Conservation (phyloP, 2,329 filamentous ascomycete species). For the Cladorrhinum sp. region DNA sequence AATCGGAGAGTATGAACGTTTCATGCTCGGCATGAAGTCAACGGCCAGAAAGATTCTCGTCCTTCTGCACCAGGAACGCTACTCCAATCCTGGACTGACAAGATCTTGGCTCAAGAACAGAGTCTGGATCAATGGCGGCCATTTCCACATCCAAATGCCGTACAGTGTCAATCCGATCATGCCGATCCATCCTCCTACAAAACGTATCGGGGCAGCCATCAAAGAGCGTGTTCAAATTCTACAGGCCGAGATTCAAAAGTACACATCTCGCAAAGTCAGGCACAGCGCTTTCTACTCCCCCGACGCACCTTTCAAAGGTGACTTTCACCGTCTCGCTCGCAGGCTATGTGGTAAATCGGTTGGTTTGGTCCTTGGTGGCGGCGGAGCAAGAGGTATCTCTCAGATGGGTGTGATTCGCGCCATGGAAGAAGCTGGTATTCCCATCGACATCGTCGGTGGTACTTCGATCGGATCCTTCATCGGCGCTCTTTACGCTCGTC, state of each 20-base stretch:
- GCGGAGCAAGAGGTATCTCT: conserved; percentile 85
- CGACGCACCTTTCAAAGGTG: conserved; percentile 90
- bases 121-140: conserved; percentile 96
- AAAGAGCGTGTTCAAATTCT: conserved; percentile 92
- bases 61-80: conserved; percentile 82
- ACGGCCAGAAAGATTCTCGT: conserved; percentile 93
- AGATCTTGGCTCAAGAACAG: conserved; percentile 87
- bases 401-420: conserved; percentile 94
- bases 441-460: conserved; percentile 90
- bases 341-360: conserved; percentile 91
- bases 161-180: conserved; percentile 72
- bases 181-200: conserved; percentile 70
- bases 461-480: conserved; percentile 97
- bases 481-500: conserved; percentile 89
- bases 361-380: conserved; percentile 88
- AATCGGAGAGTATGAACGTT: conserved; percentile 95
- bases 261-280: conserved; percentile 87
- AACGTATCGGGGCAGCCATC: conserved; percentile 77
- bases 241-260: conserved; percentile 97
- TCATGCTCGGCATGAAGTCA: conserved; percentile 94
- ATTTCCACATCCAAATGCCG: conserved; percentile 96
- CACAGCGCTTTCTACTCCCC: conserved; percentile 87
- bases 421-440: conserved; percentile 92
- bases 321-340: conserved; percentile 90
- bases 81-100: conserved; percentile 79